Conservation (phyloP, 441 rosid species). For the Erodium texanum region DNA sequence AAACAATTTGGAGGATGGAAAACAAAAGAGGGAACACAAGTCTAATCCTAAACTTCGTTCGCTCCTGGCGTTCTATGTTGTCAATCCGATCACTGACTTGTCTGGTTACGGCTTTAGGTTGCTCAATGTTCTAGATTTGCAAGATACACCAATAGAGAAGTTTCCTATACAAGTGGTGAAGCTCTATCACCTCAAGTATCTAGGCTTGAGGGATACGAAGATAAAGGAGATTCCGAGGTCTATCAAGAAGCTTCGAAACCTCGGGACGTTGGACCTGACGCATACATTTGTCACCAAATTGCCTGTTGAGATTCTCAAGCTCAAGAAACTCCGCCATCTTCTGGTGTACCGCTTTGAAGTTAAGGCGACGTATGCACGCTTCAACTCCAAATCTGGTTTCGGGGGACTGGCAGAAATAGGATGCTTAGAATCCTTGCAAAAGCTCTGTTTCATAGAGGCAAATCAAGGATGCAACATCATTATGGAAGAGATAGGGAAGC, state of each 20-base stretch:
- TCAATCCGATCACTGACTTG: background rate
- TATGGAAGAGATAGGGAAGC: conserved; percentile 25
- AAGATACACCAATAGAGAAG: conserved; percentile 15
- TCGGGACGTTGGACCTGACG: conserved; percentile 37
- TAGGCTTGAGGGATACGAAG: conserved; percentile 27
- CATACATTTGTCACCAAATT: conserved; percentile 27
- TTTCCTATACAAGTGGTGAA: conserved; percentile 23
- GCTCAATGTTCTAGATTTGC: conserved; percentile 29
- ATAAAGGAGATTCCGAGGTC: conserved; percentile 24
- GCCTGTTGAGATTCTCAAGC: conserved; percentile 23
- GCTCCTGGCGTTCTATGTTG: background rate
- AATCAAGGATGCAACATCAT: conserved; percentile 15
- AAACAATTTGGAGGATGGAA: conserved; percentile 16
- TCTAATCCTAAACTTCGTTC: conserved; percentile 30
- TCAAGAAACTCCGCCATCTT: conserved; percentile 32
- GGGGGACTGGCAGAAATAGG: conserved; percentile 27
- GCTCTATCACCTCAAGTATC: conserved; percentile 22
- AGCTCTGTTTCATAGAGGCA: conserved; percentile 31
- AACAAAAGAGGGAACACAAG: conserved; percentile 14
- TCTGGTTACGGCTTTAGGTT: conserved; percentile 6
- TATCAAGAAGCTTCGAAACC: conserved; percentile 27
- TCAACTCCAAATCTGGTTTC: conserved; percentile 28
- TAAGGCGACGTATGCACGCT: conserved; percentile 17
- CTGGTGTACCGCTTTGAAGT: conserved; percentile 26
- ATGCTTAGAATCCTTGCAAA: conserved; percentile 26